Evolutionary conservation across 2,329 filamentous ascomycete genomes (phyloP).

Genomic region (Fusarium subglutinans): DNA sequence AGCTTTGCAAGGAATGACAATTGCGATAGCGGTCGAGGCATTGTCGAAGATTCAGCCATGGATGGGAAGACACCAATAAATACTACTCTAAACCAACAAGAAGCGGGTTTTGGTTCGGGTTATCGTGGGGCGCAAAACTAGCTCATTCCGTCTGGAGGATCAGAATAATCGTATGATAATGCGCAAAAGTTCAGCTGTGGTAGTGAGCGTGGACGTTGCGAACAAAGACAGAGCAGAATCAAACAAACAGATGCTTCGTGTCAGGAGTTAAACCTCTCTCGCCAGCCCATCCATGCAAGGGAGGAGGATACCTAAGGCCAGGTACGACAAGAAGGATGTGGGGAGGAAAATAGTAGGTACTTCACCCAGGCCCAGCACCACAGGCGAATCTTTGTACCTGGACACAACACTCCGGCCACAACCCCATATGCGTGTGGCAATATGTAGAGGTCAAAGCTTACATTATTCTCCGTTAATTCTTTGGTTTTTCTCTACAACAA

Average conservation of each 20-base stretch:
- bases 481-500: neutral
- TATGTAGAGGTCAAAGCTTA: neutral
- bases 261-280: constrained; percentile 26
- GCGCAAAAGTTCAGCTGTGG: neutral
- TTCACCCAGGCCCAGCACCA: neutral
- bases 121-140: constrained; percentile 35
- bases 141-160: constrained; percentile 33
- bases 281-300: constrained; percentile 31
- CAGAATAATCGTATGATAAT: neutral
- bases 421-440: neutral
- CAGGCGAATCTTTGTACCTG: constrained; percentile 3
- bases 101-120: constrained; percentile 31
- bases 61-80: constrained; percentile 23
- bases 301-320: constrained; percentile 17
- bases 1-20: constrained; percentile 32
- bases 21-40: constrained; percentile 26
- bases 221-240: constrained; percentile 10
- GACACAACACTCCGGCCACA: neutral
- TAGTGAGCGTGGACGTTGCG: neutral
- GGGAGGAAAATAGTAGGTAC: constrained; percentile 15
- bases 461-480: neutral
- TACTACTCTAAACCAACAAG: constrained; percentile 29
- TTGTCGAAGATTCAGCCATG: constrained; percentile 31
- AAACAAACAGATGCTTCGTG: constrained; percentile 25
- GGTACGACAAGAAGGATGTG: constrained; percentile 18